Evolutionary conservation across 2,329 filamentous ascomycete genomes (phyloP), one percentile per base, ranked within the genome.

Genomic region (Zymoseptoria passerinii): DNA sequence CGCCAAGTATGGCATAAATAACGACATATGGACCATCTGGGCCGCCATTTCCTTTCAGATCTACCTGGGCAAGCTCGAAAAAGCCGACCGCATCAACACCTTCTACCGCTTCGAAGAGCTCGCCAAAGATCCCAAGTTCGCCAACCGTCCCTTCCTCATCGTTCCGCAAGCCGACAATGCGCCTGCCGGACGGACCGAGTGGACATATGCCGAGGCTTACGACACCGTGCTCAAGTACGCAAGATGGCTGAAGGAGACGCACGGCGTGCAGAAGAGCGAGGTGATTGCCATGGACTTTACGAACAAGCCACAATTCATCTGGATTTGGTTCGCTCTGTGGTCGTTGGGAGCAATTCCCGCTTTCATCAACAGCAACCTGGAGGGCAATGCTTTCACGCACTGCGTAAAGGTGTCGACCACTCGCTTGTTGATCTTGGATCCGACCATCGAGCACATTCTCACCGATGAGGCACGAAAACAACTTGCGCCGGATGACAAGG

Each of bases 291-390:
- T 95, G 65, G 81, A 94, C 71, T 88, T 89, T 65, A 86, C 88
- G 73, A 96, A 95, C 70, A 89, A 84, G 48, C 84, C 90, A n/a
- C 80, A 81, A 2, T 92, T 90, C 67, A 68, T 92, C 28, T 89
- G 92, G 70, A 62, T 95, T 8, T 83, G 86, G 80, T 77, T 92
- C 56, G 90, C 86, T 0, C 74, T 95, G 29, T 95, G 90, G 90
- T 84, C 86, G 28, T 84, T 95, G 59, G 91, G 91, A 9, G 90
- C 88, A 0, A 85, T 85, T 57, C 90, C 90, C 0, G 90, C 90
- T 0, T 90, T 94, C 66, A 87, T 95, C 75, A 96, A 96, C 74
- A 92, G 92, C 74, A 94, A 94, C 70, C 76, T 95, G 53, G 80
- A 81, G 0, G 86, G 85, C 10, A 83, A 86, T 28, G 80, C 89